Evolutionary conservation across 805 yeast genomes (phyloP), one percentile per base, ranked within the genome.

Genomic region (Candida xyloterini): DNA sequence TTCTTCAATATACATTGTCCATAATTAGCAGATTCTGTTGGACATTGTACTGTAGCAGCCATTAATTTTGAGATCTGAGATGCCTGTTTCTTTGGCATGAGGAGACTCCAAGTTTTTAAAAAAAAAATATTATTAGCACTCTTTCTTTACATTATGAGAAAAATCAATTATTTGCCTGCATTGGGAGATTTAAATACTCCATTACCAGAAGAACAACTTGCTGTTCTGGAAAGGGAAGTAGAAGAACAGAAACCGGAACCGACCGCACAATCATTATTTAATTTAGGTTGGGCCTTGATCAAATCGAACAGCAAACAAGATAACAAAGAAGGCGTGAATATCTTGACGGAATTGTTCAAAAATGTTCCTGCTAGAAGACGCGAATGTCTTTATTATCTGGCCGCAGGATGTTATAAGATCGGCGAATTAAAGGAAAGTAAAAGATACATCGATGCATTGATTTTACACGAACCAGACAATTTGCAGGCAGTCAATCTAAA

Each of bases 271-370:
- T 82, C 96, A 2, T 76, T 80, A 42, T 93, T 93, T 73, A 93
- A 95, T 63, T 86, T 85, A 53, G 95, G 97, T 0, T 93, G 99
- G 99, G 99, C 95, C 3, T 68, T 93, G 35, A 77, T 95, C 47
- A 90, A 88, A 60, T 80, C 95, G 2, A 57, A 62, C 35, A 70
- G 72, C 35, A 68, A 70, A 15, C 72, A 69, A 27, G 83, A 85
- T 46, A 95, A 86, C 56, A 73, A 83, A 51, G 71, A 82, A 35
- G 99, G 98, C 0, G 78, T 93, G 13, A 80, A 77, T 39, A 70
- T 91, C 21, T 68, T 93, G 43, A 76, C 87, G 0, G 78, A 77
- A 30, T 63, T 77, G 16, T 91, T 83, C 64, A 78, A 82, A 50
- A 87, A 79, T 35, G 82, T 84, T 0, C 91, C 96, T 0, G 74